Evolutionary conservation across 768 basidiomycete species (phyloP), one percentile per base, ranked within the genome.

Genomic region (Mycena vitilis): DNA sequence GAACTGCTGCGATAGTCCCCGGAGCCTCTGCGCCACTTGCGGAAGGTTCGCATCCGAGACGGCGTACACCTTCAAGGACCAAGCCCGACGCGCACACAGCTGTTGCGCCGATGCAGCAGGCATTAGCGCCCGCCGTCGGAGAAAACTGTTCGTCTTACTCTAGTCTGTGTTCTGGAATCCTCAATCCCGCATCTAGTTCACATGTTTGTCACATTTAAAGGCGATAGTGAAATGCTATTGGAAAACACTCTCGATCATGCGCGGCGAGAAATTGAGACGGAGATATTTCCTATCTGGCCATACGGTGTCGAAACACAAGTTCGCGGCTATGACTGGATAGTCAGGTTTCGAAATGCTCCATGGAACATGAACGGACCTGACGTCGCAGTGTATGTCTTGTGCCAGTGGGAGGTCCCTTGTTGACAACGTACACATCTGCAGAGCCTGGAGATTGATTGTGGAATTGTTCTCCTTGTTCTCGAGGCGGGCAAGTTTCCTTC

Each of bases 151-250:
- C 20, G 71, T 73, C 40, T 45, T 40, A 40, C 52, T 56, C 18
- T 45, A 7, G 10, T 15, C 44, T 55, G 38, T 9, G 25, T 58
- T 44, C 13, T 47, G 52, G 40, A 34, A 61, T 61, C 34, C 60
- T 44, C 44, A 71, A 37, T 60, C 56, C 30, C n/a, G 60, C 66
- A 56, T 71, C 44, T 56, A 94, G 92, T 88, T 70, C 91, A 94
- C 74, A 83, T 93, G 81, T 90, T 93, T 74, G 80, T 94, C 55
- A 87, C 90, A 25, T 88, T 94, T 73, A 84, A 85, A 66, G 86
- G 88, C 49, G 85, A 86, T 64, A 90, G 87, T 72, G 89, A 92
- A 78, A 78, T 94, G 51, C 84, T 84, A 55, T 80, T 89, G 55
- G 88, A 90, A 69, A 84, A 86, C 64, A 79, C 86, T 42, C 80